Evolutionary conservation across 805 yeast species (phyloP).

Genomic region (Saturnispora quitensis): DNA sequence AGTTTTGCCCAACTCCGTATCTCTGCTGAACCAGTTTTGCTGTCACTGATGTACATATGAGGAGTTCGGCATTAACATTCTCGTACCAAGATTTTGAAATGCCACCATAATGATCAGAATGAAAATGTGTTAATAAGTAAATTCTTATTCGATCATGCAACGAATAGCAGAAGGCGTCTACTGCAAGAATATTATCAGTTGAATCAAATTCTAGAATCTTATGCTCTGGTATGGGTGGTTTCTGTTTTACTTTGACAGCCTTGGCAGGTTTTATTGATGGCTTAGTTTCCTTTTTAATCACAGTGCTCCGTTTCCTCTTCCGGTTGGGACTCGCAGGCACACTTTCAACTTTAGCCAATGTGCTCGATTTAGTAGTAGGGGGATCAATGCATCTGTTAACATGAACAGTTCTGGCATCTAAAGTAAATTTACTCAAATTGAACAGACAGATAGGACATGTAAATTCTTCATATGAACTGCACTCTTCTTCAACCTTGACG

Average conservation of each 20-base stretch:
- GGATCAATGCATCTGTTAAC: conserved; percentile 44
- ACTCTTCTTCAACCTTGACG: conserved; percentile 6
- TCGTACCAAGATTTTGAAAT: conserved; percentile 66
- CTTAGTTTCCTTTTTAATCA: background rate
- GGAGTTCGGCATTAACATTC: conserved; percentile 32
- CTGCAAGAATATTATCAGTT: conserved; percentile 32
- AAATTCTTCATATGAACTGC: conserved; percentile 13
- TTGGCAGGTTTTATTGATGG: background rate
- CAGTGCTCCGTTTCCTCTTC: background rate
- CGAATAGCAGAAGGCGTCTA: conserved; percentile 57
- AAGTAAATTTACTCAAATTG: conserved; percentile 29
- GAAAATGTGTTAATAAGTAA: conserved; percentile 76
- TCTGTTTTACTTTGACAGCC: conserved; percentile 13
- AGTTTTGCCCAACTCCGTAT: conserved; percentile 32
- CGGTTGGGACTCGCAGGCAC: background rate
- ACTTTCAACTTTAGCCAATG: background rate
- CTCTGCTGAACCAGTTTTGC: conserved; percentile 43
- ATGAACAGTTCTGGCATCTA: conserved; percentile 41
- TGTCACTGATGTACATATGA: conserved; percentile 70
- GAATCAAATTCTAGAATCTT: conserved; percentile 40
- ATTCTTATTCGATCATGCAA: conserved; percentile 36
- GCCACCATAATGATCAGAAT: conserved; percentile 92
- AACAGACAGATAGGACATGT: conserved; percentile 46
- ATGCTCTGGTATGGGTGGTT: conserved; percentile 41
- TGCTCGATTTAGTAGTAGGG: conserved; percentile 3